phyloP scores from a whole-genome alignment of 495 filamentous ascomycete genomes.

The Evansstolkia leycettana region DNA sequence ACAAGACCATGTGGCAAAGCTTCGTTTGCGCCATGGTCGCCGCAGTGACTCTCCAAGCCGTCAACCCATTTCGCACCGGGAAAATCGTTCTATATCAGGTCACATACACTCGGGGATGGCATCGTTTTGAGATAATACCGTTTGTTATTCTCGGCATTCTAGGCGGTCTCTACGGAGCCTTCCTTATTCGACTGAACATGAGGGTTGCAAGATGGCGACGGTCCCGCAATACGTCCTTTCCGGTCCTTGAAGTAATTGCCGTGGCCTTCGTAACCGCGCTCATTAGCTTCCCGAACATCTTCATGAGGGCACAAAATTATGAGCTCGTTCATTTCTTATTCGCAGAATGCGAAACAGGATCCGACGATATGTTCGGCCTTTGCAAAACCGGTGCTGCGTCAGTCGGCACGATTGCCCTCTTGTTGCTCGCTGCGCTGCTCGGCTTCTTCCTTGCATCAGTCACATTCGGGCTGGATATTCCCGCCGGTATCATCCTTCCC shows the following conservation, averaged over 20 bases:
- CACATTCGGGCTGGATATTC: constrained; percentile 94
- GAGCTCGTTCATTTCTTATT: constrained; percentile 90
- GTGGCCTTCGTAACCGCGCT: constrained; percentile 72
- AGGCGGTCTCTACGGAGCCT: constrained; percentile 83
- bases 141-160: constrained; percentile 80
- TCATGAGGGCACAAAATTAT: constrained; percentile 85
- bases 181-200: constrained; percentile 95
- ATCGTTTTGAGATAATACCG: constrained; percentile 85
- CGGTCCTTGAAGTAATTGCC: constrained; percentile 62
- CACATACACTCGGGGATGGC: constrained; percentile 85
- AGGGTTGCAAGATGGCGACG: constrained; percentile 72
- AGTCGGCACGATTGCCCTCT: constrained; percentile 61
- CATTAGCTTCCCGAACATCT: constrained; percentile 88
- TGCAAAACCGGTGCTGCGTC: constrained; percentile 66
- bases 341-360: constrained; percentile 67
- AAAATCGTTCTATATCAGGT: constrained; percentile 97
- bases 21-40: constrained; percentile 99
- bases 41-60: constrained; percentile 79
- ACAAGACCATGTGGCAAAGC: constrained; percentile 99
- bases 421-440: constrained; percentile 66
- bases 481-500: constrained; percentile 90
- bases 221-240: constrained; percentile 38
- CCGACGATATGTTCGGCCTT: constrained; percentile 75
- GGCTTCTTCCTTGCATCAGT: constrained; percentile 78
- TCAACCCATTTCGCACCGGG: constrained; percentile 91